Evolutionary conservation across 768 basidiomycete species (phyloP).

Genomic region (Collybiopsis confluens): DNA sequence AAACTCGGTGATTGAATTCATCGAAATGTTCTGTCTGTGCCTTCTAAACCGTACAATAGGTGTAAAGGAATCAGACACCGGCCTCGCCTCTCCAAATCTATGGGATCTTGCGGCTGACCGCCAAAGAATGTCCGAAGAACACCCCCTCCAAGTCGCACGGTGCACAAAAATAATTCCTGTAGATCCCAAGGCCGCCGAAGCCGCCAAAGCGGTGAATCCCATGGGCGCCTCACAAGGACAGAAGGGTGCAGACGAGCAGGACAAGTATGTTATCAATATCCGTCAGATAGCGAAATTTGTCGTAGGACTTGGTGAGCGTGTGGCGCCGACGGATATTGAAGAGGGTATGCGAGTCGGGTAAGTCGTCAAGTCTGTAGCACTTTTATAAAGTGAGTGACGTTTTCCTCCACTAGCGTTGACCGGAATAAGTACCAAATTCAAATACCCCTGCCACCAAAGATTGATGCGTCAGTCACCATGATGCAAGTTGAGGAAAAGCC

Average conservation of each 20-base stretch:
- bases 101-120: constrained; percentile 97
- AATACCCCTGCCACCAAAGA: constrained; percentile 97
- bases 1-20: constrained; percentile 67
- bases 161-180: constrained; percentile 97
- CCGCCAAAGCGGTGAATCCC: constrained; percentile 75
- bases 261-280: constrained; percentile 99
- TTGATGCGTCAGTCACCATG: constrained; percentile 99
- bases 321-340: constrained; percentile 97
- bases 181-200: constrained; percentile 70
- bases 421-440: constrained; percentile 98
- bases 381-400: neutral
- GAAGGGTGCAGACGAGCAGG: constrained; percentile 97
- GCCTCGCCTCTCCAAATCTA: constrained; percentile 91
- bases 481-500: constrained; percentile 99
- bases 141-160: constrained; percentile 93
- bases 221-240: constrained; percentile 76
- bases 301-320: constrained; percentile 92
- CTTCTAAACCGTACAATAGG: constrained; percentile 36
- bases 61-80: constrained; percentile 98
- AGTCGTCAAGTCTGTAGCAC: constrained; percentile 33
- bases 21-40: neutral
- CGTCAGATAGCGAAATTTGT: constrained; percentile 99
- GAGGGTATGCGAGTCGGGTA: constrained; percentile 99
- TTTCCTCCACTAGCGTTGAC: constrained; percentile 64
- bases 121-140: constrained; percentile 86